Conservation (phyloP, 768 basidiomycete species). For the Hericium alpestre region DNA sequence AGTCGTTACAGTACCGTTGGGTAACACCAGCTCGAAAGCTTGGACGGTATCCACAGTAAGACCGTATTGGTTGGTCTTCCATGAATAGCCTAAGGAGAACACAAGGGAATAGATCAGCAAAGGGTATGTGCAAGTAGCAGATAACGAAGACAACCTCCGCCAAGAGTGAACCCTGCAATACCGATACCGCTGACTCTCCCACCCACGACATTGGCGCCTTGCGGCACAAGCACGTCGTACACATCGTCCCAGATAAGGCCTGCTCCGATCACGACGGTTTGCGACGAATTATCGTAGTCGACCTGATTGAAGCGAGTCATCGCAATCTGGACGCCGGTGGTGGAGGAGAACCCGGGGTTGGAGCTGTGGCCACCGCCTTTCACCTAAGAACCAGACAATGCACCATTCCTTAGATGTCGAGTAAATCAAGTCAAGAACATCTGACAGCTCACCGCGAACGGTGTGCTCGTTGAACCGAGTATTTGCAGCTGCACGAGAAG, state of each 20-base stretch:
- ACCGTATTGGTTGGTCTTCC: slow-evolving; percentile 22
- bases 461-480: background rate
- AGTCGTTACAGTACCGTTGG: slow-evolving; percentile 14
- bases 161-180: slow-evolving; percentile 12
- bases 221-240: slow-evolving; percentile 8
- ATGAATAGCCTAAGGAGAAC: slow-evolving; percentile 19
- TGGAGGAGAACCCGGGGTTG: slow-evolving; percentile 16
- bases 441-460: background rate
- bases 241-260: slow-evolving; percentile 7
- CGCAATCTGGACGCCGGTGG: slow-evolving; percentile 14
- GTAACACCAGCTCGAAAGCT: slow-evolving; percentile 17
- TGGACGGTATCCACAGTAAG: slow-evolving; percentile 23
- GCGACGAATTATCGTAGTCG: background rate
- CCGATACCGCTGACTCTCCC: slow-evolving; percentile 14
- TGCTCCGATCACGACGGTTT: slow-evolving; percentile 8
- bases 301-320: slow-evolving; percentile 9
- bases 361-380: slow-evolving; percentile 16
- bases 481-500: background rate
- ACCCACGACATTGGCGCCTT: slow-evolving; percentile 12
- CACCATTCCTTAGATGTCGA: background rate
- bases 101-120: too few relatives aligned
- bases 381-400: slow-evolving; percentile 3
- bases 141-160: slow-evolving; percentile 7
- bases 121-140: background rate
- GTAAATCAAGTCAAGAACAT: background rate